Evolutionary conservation across 2,329 filamentous ascomycete species (phyloP), one percentile per base, ranked within the genome.

Genomic region (Scedosporium apiospermum): DNA sequence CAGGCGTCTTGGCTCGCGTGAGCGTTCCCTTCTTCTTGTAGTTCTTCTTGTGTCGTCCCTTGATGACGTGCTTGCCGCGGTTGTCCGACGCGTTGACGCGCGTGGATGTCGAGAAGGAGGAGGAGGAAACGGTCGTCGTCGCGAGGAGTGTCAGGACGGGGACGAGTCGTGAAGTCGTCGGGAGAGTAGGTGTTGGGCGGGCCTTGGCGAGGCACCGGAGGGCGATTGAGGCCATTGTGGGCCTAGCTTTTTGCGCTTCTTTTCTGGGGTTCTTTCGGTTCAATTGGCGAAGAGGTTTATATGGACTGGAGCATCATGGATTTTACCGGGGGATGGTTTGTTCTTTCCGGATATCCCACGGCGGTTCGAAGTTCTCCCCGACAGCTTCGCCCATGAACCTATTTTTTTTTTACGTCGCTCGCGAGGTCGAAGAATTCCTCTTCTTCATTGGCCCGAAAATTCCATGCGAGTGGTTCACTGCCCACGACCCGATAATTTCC

Each of bases 1-100:
- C 79, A 21, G 89, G 88, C 16, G 85, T 80, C 74, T 82, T 84
- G 62, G 77, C 72, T 27, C 75, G 74, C 27, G 73, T 74, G 55
- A 78, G 70, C 62, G 74, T 74, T 12, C 72, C 69, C 68, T 74
- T 77, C 71, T 80, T 81, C 74, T 85, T 86, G 74, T 83, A 86
- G 66, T 75, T 77, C 65, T 76, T 72, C 69, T 79, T 76, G 63
- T 69, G 68, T 73, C 78, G 79, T 62, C 77, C 80, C 58, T 71
- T 74, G 62, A 69, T 65, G 18, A 61, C 23, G 18, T 57, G 58
- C 23, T 63, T 63, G 46, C 64, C 64, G 34, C 34, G 34, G 6
- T 63, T 30, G n/a, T 68, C 68, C 21, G 69, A 69, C 27, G 70
- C 67, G 21, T 72, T 71, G 14, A 67, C 65, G 61, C 69, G 49